Percentiles rank a stretch among this genome's conserved stretches.
Conservation (phyloP, 78 protist species). For the Chrysochromulina parva region DNA sequence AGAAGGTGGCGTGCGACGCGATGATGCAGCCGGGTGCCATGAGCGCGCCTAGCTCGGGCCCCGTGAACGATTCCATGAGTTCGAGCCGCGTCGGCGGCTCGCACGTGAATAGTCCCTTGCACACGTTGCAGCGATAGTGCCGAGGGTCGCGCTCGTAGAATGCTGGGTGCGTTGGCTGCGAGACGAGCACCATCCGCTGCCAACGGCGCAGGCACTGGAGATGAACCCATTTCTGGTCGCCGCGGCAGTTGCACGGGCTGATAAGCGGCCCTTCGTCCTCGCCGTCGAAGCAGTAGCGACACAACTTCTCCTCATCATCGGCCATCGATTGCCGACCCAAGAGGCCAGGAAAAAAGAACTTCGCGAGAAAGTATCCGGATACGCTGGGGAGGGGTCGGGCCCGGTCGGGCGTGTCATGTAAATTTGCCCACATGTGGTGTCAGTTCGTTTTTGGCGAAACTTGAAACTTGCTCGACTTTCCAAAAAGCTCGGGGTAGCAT, state of each 20-base stretch:
- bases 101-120: neutral
- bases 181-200: slow-evolving; percentile 30
- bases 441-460: no score
- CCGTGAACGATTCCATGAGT: slow-evolving; percentile 23
- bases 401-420: no score
- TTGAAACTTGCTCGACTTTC: no score
- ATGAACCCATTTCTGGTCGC: slow-evolving; percentile 18
- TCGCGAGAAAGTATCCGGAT: no score
- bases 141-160: neutral
- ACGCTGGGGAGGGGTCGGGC: no score
- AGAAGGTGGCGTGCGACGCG: neutral
- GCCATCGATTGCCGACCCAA: neutral
- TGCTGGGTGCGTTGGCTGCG: slow-evolving; percentile 21
- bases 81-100: slow-evolving; percentile 27
- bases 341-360: no score
- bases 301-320: neutral
- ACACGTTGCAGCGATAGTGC: slow-evolving; percentile 2
- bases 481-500: no score
- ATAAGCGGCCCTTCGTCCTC: neutral
- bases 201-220: neutral
- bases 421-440: no score
- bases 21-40: neutral
- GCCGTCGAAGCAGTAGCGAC: slow-evolving; percentile 25
- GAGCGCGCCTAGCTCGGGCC: slow-evolving; percentile 25
- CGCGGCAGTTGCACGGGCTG: neutral